These are phyloP conservation scores for Paracorniculantispora psalliotae DNA, from an alignment of 2,329 filamentous ascomycete genomes.

Conservation along the genomic window DNA sequence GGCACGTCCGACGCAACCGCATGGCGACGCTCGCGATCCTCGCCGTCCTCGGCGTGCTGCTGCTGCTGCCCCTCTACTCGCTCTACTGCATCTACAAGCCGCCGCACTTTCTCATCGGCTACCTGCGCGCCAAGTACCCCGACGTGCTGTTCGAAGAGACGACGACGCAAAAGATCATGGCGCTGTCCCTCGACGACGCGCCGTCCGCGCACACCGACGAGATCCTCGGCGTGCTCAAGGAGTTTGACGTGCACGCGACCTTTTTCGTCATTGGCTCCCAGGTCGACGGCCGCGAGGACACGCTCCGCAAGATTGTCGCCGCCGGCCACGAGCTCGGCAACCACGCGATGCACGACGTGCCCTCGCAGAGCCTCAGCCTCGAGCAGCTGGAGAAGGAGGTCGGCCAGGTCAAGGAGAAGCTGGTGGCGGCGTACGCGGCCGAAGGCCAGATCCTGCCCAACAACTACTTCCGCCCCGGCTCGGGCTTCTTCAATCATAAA, in stretches of 20 bases:
- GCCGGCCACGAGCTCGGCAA: constrained; percentile 72
- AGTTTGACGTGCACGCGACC: constrained; percentile 66
- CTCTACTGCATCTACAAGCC: constrained; percentile 78
- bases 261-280: constrained; percentile 88
- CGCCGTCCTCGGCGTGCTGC: constrained; percentile 29
- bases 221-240: constrained; percentile 63
- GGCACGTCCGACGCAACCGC: constrained; percentile 52
- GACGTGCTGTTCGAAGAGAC: constrained; percentile 71
- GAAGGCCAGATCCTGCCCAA: constrained; percentile 41
- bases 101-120: constrained; percentile 63
- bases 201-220: constrained; percentile 67
- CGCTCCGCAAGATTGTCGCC: constrained; percentile 53
- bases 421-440: constrained; percentile 52
- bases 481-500: constrained; percentile 70
- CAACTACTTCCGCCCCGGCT: constrained; percentile 77
- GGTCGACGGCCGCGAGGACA: constrained; percentile 47
- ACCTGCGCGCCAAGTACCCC: constrained; percentile 67
- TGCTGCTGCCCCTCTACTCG: constrained; percentile 36
- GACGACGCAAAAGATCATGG: constrained; percentile 60
- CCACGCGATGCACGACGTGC: constrained; percentile 85
- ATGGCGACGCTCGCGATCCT: constrained; percentile 50
- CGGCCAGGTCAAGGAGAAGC: constrained; percentile 54
- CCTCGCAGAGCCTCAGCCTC: constrained; percentile 57
- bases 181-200: constrained; percentile 82
- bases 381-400: constrained; percentile 60